These are phyloP conservation scores for Fraxinus angustifolia DNA, from an alignment of 305 asterid genomes.

Conservation along the genomic window DNA sequence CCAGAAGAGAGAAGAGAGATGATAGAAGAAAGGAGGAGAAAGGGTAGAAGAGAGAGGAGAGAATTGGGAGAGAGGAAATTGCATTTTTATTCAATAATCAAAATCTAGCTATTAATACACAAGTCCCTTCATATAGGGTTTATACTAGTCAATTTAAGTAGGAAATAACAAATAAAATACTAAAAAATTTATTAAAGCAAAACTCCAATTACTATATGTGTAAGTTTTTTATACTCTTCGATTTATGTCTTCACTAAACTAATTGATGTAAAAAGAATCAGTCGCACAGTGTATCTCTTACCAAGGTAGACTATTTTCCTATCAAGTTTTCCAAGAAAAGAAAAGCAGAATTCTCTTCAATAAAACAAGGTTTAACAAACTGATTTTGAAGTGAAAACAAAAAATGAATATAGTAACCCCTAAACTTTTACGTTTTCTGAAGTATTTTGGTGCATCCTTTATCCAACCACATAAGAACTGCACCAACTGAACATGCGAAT, in stretches of 20 bases:
- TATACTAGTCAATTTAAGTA: background rate
- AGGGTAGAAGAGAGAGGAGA: background rate
- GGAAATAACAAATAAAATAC: background rate
- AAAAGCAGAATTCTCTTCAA: no score
- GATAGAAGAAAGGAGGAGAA: no score
- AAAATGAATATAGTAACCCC: background rate
- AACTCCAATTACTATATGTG: background rate
- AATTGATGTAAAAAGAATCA: background rate
- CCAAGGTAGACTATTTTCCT: background rate
- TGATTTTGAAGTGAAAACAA: background rate
- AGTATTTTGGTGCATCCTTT: background rate
- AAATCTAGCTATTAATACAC: background rate
- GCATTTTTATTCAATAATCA: background rate
- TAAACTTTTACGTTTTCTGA: no score
- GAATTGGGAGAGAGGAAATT: background rate
- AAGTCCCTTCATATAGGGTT: background rate
- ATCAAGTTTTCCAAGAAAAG: background rate
- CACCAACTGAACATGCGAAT: background rate
- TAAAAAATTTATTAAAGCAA: no score
- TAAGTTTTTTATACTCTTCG: background rate
- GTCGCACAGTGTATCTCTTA: background rate
- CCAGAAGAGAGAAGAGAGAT: no score
- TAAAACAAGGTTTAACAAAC: background rate
- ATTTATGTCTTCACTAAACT: background rate
- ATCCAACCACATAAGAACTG: slow-evolving; percentile 7